Evolutionary conservation across 2,329 filamentous ascomycete genomes (phyloP), one percentile per base, ranked within the genome.

Genomic region (Phyllosticta citrichinensis): DNA sequence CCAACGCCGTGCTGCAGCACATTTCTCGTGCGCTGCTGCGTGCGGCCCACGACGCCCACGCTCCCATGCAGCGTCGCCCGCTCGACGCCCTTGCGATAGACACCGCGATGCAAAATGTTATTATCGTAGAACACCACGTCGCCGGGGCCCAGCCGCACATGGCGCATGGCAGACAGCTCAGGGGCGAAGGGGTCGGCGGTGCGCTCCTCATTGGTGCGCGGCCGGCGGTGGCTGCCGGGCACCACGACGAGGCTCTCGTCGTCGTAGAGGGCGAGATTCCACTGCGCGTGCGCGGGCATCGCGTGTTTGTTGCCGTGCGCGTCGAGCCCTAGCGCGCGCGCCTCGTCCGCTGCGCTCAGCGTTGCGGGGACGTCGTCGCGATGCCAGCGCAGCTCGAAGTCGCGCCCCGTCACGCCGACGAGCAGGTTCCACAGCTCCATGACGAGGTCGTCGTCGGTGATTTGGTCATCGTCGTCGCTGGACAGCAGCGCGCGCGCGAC

Each of bases 381-480:
- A 71, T 96, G 91, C 91, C 91, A 96, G 56, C 87, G 78, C 56
- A 96, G 80, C 68, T 83, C 84, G 68, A 93, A 96, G 65, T 87
- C 83, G 2, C 70, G 66, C 17, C 3, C 19, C 50, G 85, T 84
- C 0, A 91, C 91, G 5, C 87, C 79, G 14, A 95, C 85, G 8
- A 96, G 84, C 74, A 96, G 80, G 71, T 96, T 96, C 75, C 91
- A 91, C 19, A 96, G 77, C 74, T 96, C 91, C 85, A 96, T 89
- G 50, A 93, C 87, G 22, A 96, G 77, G 1, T 86, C 79, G 5
- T 87, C 83, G 40, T 96, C 91, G 85, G 96, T 89, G 50, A 93
- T 87, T 35, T 35, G 12, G 11, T 12, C 35, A 35, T 85, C 82
- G 19, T 72, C 65, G 14, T 65, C 58, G 65, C 73, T 74, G 17